phyloP scores from a whole-genome alignment of 768 basidiomycete species.

The Epithele typhae region DNA sequence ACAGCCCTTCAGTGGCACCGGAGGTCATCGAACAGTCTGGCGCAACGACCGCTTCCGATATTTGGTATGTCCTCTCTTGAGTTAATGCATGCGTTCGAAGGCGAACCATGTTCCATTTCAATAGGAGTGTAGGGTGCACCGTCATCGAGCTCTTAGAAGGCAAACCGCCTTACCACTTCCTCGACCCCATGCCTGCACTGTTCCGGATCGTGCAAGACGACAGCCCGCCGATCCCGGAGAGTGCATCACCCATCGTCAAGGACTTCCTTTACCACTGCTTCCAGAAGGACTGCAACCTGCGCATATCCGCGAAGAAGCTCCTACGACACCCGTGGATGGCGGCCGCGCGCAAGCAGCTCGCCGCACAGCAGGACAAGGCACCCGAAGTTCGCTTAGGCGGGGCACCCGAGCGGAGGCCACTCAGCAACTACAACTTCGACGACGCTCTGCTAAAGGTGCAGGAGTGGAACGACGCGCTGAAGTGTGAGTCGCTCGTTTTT shows the following conservation, averaged over 20 bases:
- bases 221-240: slow-evolving; percentile 93
- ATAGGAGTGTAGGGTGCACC: slow-evolving; percentile 89
- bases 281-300: slow-evolving; percentile 94
- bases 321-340: slow-evolving; percentile 96
- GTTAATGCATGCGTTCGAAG: background rate
- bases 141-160: slow-evolving; percentile 92
- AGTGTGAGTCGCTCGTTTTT: slow-evolving; percentile 49
- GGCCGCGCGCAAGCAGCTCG: slow-evolving; percentile 72
- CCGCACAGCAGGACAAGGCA: slow-evolving; percentile 33
- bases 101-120: background rate
- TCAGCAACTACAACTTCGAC: slow-evolving; percentile 85
- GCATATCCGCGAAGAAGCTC: slow-evolving; percentile 91
- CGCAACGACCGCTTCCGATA: slow-evolving; percentile 94
- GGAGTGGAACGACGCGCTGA: slow-evolving; percentile 97
- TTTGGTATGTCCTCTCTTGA: slow-evolving; percentile 61
- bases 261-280: slow-evolving; percentile 98
- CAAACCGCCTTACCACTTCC: slow-evolving; percentile 91
- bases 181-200: slow-evolving; percentile 97
- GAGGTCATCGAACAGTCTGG: slow-evolving; percentile 98
- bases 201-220: slow-evolving; percentile 99
- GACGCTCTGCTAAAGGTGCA: slow-evolving; percentile 94
- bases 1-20: slow-evolving; percentile 72
- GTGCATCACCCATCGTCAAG: slow-evolving; percentile 90
- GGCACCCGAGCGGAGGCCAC: slow-evolving; percentile 39
- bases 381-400: slow-evolving; percentile 32